These are phyloP conservation scores for Scheffersomyces insectosa DNA, from an alignment of 1,139 yeast species.

Conservation along the genomic window DNA sequence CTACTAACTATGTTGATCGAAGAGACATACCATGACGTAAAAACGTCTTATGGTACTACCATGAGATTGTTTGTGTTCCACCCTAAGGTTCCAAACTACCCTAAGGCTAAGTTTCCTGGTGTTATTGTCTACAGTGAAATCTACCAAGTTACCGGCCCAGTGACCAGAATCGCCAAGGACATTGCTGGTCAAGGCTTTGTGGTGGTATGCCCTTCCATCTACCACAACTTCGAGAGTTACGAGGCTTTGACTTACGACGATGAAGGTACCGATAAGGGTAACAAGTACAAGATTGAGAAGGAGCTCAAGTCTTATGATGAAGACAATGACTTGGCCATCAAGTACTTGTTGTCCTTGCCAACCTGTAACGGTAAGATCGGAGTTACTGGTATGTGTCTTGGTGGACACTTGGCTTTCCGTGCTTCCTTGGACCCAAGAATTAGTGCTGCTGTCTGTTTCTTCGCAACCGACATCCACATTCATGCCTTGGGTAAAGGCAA, in stretches of 20 bases:
- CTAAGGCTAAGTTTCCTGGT: constrained; percentile 76
- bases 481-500: constrained; percentile 63
- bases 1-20: constrained; percentile 57
- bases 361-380: constrained; percentile 77
- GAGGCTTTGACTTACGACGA: constrained; percentile 70
- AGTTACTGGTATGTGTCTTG: constrained; percentile 86
- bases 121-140: constrained; percentile 79
- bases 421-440: constrained; percentile 68
- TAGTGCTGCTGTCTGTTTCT: constrained; percentile 70
- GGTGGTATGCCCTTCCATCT: constrained; percentile 75
- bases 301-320: constrained; percentile 76
- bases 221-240: constrained; percentile 68
- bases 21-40: constrained; percentile 64
- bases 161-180: constrained; percentile 70
- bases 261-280: constrained; percentile 77
- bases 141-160: constrained; percentile 82
- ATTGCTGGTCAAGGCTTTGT: constrained; percentile 81
- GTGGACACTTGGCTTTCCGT: constrained; percentile 81
- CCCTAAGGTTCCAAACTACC: constrained; percentile 71
- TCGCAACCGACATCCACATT: constrained; percentile 78
- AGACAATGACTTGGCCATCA: constrained; percentile 65
- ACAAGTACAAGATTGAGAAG: constrained; percentile 64
- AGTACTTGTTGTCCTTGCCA: constrained; percentile 54
- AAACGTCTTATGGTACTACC: constrained; percentile 65
- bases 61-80: constrained; percentile 68